Evolutionary conservation across 116 monocot species (phyloP).

Genomic region (Cymodocea nodosa): DNA sequence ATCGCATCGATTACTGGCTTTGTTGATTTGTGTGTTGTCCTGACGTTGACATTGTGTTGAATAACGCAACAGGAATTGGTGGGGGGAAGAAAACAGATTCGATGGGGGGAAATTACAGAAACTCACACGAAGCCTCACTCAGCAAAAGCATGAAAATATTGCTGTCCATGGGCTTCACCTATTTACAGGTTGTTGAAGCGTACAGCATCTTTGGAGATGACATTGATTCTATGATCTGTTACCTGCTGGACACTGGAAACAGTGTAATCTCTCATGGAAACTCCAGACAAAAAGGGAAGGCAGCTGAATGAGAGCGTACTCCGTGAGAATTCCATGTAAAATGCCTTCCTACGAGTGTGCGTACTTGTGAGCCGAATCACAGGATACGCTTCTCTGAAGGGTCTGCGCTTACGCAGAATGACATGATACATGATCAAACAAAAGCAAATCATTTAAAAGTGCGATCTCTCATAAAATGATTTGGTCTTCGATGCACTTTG

Average conservation of each 20-base stretch:
- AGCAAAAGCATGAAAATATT: conserved; percentile 56
- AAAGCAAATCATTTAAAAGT: too few relatives aligned
- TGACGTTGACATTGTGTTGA: not conserved
- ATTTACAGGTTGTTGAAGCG: conserved; percentile 86
- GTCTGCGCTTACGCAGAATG: too few relatives aligned
- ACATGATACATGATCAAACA: too few relatives aligned
- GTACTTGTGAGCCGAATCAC: not conserved
- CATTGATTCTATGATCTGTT: conserved; percentile 93
- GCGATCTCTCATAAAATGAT: too few relatives aligned
- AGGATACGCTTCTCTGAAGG: too few relatives aligned
- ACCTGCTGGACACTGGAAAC: conserved; percentile 56
- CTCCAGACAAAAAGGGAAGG: conserved; percentile 69
- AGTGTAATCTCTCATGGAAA: conserved; percentile 23
- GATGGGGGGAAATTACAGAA: conserved; percentile 16
- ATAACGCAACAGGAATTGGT: not conserved
- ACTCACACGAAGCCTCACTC: conserved; percentile 19
- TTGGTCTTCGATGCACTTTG: too few relatives aligned
- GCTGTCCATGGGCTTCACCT: conserved; percentile 86
- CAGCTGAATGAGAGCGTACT: conserved; percentile 41
- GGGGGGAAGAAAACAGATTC: not conserved
- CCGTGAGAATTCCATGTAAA: not conserved
- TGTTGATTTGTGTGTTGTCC: not conserved
- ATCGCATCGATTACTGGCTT: too few relatives aligned
- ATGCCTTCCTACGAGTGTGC: not conserved
- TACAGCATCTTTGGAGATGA: conserved; percentile 92